A percentile compares a stretch with the other conserved stretches of the same genome.
phyloP scores from a whole-genome alignment of 345 rosid species.

The Toxicodendron radicans region DNA sequence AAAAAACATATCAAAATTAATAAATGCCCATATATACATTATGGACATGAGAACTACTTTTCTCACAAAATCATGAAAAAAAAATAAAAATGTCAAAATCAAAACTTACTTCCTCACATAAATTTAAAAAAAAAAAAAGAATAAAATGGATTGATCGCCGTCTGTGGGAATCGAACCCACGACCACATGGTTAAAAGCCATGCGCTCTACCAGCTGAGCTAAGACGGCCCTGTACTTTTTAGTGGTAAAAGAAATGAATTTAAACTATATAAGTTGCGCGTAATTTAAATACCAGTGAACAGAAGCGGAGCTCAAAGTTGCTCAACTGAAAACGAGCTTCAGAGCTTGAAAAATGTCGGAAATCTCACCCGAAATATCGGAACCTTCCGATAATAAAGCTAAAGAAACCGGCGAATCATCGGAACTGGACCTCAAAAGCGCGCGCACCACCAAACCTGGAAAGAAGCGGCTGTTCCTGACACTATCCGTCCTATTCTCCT shows the following conservation, averaged over 20 bases:
- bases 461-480: constrained; percentile 76
- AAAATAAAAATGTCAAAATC: too few relatives aligned
- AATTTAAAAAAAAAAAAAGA: not conserved
- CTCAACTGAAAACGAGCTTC: not conserved
- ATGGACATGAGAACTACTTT: too few relatives aligned
- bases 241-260: too few relatives aligned
- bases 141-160: not conserved
- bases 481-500: constrained; percentile 65
- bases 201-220: constrained; percentile 55
- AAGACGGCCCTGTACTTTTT: constrained; percentile 20
- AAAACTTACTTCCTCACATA: too few relatives aligned
- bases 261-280: too few relatives aligned
- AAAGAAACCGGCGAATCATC: constrained; percentile 9
- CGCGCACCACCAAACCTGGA: constrained; percentile 76
- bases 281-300: too few relatives aligned
- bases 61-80: too few relatives aligned
- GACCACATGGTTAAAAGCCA: constrained; percentile 77
- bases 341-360: constrained; percentile 40
- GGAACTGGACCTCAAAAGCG: constrained; percentile 42
- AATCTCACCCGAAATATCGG: constrained; percentile 33
- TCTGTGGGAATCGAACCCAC: constrained; percentile 58
- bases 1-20: too few relatives aligned
- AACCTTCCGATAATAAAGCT: not conserved
- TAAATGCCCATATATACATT: too few relatives aligned
- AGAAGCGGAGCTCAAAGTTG: not conserved